Base-by-base conservation (phyloP, 2,329 filamentous ascomycete genomes). In the Mycogone perniciosa region DNA sequence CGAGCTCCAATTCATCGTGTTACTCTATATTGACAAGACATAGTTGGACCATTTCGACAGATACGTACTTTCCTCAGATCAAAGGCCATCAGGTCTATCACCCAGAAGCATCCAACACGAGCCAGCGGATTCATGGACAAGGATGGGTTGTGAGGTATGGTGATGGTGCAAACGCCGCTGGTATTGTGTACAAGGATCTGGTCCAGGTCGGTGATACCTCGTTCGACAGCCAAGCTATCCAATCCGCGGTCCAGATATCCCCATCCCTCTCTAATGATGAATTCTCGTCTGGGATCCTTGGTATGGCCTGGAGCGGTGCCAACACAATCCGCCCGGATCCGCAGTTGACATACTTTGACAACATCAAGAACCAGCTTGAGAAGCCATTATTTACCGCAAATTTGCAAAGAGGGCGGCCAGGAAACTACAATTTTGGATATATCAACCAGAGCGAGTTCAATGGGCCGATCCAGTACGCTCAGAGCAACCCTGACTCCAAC, bases 41-140 rank as follows among this genome's bases (percentile, higher is more conserved):
- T n/a, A 77, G 87, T 68, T 88, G 85, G 85, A 79, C 83, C 38
- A 86, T 85, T 67, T 86, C 83, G 0, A 73, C 72, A 13, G 72
- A 82, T 27, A 77, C 83, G 10, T 63, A 77, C 5, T 55, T 65
- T 2, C 63, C 66, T 5, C 64, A 78, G 50, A 69, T 76, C 42
- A 57, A 57, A 0, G 79, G 79, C 4, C 84, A 86, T 59, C 62
- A 67, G 37, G 64, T 81, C 58, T 88, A 88, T 67, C 70, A 73
- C 39, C 78, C 79, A 4, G 58, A 64, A 35, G 51, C 67, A 3
- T 73, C 75, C 29, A 64, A 51, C 6, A 74, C 71, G 2, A 69
- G 69, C 43, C 74, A 72, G 55, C 64, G 71, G 41, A 58, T 81
- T 45, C 43, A 27, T 0, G 65, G 64, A 1, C 44, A 64, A 55